Evolutionary conservation across 139 green algal genomes (phyloP), one percentile per base, ranked within the genome.

Genomic region (Penium margaritaceum): DNA sequence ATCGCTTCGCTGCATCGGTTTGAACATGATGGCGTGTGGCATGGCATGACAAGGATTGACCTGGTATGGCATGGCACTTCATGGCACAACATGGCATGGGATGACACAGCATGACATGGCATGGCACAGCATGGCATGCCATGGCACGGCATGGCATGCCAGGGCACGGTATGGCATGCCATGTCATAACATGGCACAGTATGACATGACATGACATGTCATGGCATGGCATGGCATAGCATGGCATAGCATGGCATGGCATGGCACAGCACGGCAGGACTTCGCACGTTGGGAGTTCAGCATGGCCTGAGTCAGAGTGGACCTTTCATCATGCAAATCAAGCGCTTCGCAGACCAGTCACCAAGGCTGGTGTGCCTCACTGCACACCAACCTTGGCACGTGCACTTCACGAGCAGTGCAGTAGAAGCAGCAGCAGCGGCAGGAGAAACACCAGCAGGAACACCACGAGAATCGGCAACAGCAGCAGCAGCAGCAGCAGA

Each of bases 111-210:
- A 12, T 12, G 12, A 51, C 7, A 21, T 7, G 41, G 41, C 41
- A 12, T 51, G 41, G 41, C 41, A 12, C 12, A 12, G 12, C 41
- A 12, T 51, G 41, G 41, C 41, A 12, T 51, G 41, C 7, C 41
- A 12, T 51, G 41, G 41, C 41, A 12, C n/a, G 1, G 78, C 80
- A 57, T 85, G 80, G 53, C 86, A 87, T 0, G 76, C 47, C 43
- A 84, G 80, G 58, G 33, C 70, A 51, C 83, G 80, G 67, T 86
- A 87, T 2, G 84, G 46, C 67, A 83, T 84, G 35, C 66, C 72
- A 51, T n/a, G n/a, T n/a, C n/a, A n/a, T n/a, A 87, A 87, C 3
- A 86, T 65, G 9, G 66, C 63, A 51, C 41, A 7, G 7, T 51
- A 12, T 12, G 12, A 51, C 7, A 21, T 7, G 41, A 12, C 41